These are phyloP conservation scores for Beauveria caledonica DNA, from an alignment of 2,329 filamentous ascomycete genomes.

Conservation along the genomic window DNA sequence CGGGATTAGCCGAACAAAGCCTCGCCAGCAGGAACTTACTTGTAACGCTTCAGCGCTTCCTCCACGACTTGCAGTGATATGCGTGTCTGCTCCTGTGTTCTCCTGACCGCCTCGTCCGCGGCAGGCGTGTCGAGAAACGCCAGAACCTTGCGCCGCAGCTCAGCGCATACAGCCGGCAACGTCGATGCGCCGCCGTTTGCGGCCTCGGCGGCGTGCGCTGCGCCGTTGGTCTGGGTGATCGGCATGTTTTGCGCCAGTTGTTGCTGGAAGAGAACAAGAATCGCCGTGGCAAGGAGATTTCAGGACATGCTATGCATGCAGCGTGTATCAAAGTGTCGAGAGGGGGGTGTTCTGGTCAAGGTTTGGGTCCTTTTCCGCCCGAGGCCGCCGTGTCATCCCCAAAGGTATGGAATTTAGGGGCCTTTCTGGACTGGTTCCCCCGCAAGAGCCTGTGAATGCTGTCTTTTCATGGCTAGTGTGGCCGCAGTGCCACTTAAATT, in stretches of 20 bases:
- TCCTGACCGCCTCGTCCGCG: background rate
- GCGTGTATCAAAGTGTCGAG: background rate
- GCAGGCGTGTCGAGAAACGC: constrained; percentile 10
- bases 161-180: constrained; percentile 7
- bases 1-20: constrained; percentile 3
- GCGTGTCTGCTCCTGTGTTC: constrained; percentile 60
- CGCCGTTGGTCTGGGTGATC: constrained; percentile 9
- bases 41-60: constrained; percentile 67
- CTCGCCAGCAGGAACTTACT: constrained; percentile 38
- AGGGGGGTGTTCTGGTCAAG: background rate
- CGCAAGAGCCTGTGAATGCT: background rate
- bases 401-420: background rate
- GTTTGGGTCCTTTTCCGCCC: background rate
- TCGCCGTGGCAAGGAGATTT: too few species aligned
- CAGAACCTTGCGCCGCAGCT: constrained; percentile 11
- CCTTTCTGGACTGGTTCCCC: background rate
- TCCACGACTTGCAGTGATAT: constrained; percentile 65
- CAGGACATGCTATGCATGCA: background rate
- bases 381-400: background rate
- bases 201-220: background rate
- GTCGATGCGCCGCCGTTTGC: background rate
- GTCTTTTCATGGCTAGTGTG: background rate
- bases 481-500: constrained; percentile 1
- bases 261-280: background rate
- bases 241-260: constrained; percentile 7